These are phyloP conservation scores for Trametes versicolor DNA, from an alignment of 1,284 basidiomycete genomes.

Conservation along the genomic window DNA sequence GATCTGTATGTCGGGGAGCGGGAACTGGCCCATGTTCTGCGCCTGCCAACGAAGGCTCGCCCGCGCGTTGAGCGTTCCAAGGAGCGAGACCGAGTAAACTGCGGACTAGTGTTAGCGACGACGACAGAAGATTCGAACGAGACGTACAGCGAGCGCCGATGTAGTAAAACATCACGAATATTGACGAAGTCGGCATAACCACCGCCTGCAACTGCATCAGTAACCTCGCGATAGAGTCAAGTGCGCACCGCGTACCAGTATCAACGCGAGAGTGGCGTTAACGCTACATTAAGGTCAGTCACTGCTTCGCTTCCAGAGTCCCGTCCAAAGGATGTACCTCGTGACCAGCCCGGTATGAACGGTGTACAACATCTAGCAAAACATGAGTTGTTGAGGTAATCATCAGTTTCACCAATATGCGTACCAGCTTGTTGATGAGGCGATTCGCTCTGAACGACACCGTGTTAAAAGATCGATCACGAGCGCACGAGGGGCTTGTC, in stretches of 20 bases:
- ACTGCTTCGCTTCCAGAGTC: background rate
- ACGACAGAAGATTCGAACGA: background rate
- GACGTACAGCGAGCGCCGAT: constrained; percentile 28
- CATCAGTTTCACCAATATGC: background rate
- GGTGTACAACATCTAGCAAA: constrained; percentile 22
- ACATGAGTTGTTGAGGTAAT: background rate
- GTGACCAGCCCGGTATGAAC: constrained; percentile 26
- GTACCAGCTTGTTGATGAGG: constrained; percentile 28
- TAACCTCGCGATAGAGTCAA: too few relatives aligned
- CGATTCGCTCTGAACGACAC: constrained; percentile 22
- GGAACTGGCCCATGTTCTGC: constrained; percentile 22
- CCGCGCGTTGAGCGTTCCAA: constrained; percentile 25
- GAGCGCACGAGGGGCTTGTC: too few relatives aligned
- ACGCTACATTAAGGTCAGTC: constrained; percentile 9
- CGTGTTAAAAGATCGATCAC: background rate
- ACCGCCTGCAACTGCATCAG: constrained; percentile 10
- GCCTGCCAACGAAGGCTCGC: constrained; percentile 20
- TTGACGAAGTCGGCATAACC: constrained; percentile 14
- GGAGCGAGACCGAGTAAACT: constrained; percentile 28
- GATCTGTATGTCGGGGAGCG: constrained; percentile 20
- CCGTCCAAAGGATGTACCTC: constrained; percentile 13
- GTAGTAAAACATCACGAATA: constrained; percentile 33
- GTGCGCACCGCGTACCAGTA: constrained; percentile 11
- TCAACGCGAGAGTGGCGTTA: constrained; percentile 21
- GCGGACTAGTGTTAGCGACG: background rate